Evolutionary conservation across 1,284 basidiomycete species (phyloP), one percentile per base, ranked within the genome.

Genomic region (Cryptococcus sp.): DNA sequence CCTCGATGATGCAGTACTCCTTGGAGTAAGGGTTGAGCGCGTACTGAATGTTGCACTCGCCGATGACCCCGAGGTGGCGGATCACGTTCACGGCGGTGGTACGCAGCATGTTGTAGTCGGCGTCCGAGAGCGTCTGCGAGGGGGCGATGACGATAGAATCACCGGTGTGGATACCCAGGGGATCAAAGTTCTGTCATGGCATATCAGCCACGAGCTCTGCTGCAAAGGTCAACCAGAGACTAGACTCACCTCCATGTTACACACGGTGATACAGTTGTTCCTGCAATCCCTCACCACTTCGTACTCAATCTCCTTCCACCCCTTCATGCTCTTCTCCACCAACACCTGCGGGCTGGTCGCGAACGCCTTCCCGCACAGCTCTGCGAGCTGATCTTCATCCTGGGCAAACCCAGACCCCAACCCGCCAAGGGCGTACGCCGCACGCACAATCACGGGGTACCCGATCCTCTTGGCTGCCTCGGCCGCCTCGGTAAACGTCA

Each of bases 221-320:
- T 24, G 37, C 21, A 6, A 18, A n/a, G 15, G 8, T 20, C 38
- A 1, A 42, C 20, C 16, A 28, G 9, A 15, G 8, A 50, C 7
- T n/a, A 1, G 2, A 78, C 86, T 59, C 56, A 91, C 92, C 89
- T 98, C 94, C 95, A 98, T 98, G 81, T 98, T 98, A 79, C 96
- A 98, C 62, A 98, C 94, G 1, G 93, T 97, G 79, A 98, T 98
- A 74, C 94, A 97, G 77, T 75, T 75, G 78, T 98, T 89, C 65
- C 90, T 83, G 79, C 92, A 96, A 79, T 98, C 95, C 58, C 95
- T 84, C n/a, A 98, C 95, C 51, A 98, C 95, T 77, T 98, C 95
- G 71, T 98, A 98, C 80, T 98, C 95, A 66, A 98, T 92, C 81
- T 98, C 95, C 80, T 98, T 98, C 93, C 93, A 98, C 13, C 95